Base-by-base conservation (phyloP, 1,284 basidiomycete species). In the Limonomyces culmigenus region DNA sequence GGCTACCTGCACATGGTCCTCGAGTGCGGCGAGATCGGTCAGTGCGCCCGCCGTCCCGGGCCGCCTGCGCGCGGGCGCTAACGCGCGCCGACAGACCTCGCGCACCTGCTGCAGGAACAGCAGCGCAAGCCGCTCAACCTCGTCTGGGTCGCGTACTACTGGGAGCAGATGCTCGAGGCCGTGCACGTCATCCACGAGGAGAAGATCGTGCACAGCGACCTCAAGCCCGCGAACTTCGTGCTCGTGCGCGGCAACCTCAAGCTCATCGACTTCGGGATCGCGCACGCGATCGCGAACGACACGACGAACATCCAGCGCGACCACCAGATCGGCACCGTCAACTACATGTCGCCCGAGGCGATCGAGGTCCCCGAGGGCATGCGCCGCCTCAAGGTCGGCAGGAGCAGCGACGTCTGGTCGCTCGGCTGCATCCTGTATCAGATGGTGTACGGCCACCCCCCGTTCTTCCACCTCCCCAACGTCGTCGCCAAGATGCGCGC, bases 101-200 rank as follows among this genome's bases (percentile, higher is more conserved):
- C 88, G 18, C 71, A 71, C 43, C 55, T 96, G 36, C 54, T 95
- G 40, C 71, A 74, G 45, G 85, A 91, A 44, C 79, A 86, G 52
- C 69, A 77, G 50, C 79, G 74, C 43, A 74, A 87, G 48, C 67
- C 80, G 1, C 50, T 93, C 48, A 86, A 91, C 51, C 79, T 91
- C 67, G 79, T 89, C 41, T 93, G 89, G 72, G 71, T 95, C 29
- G 76, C 85, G 10, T 81, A 91, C 50, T 92, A 89, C 50, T 95
- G 88, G 87, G 84, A 93, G 49, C 91, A 95, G 88, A 96, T 96
- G 86, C 60, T 96, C 34, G 78, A 93, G 63, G 89, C 91, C 0
- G 91, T 95, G 6, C 84, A 93, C 41, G 80, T 93, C 32, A 89
- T 95, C 34, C 91, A 96, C 50, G 81, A 91, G 42, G 87, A 92